Evolutionary conservation across 306 rosid genomes (phyloP).

Genomic region (Prinsepia uniflora): DNA sequence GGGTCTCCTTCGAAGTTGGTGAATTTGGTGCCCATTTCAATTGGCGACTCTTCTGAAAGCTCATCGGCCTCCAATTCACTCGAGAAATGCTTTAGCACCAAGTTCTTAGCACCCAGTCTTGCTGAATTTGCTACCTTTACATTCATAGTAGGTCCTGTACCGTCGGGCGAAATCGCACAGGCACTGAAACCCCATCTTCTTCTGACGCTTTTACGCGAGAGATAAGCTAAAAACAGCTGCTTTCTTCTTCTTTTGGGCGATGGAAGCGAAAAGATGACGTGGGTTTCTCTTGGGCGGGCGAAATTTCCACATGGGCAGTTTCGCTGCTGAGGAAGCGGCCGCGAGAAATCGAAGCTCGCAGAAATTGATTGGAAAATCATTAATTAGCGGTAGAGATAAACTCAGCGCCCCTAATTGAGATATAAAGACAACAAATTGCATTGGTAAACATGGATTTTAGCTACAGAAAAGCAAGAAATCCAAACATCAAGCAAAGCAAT

Average conservation of each 20-base stretch:
- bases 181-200: slow-evolving; percentile 37
- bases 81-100: slow-evolving; percentile 48
- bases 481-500: not conserved
- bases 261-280: slow-evolving; percentile 11
- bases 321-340: slow-evolving; percentile 10
- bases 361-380: slow-evolving; percentile 60
- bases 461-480: not conserved
- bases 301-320: slow-evolving; percentile 50
- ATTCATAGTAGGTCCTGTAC: slow-evolving; percentile 26
- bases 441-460: slow-evolving; percentile 33
- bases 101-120: slow-evolving; percentile 36
- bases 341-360: slow-evolving; percentile 45
- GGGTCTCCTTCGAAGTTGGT: slow-evolving; percentile 77
- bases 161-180: slow-evolving; percentile 42
- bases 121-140: slow-evolving; percentile 39
- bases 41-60: slow-evolving; percentile 31
- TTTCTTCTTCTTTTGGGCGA: slow-evolving; percentile 40
- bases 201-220: slow-evolving; percentile 30
- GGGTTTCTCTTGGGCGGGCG: slow-evolving; percentile 11
- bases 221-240: slow-evolving; percentile 23
- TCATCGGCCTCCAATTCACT: slow-evolving; percentile 41
- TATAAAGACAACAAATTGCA: slow-evolving; percentile 31
- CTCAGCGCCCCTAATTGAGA: slow-evolving; percentile 19
- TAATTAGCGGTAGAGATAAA: slow-evolving; percentile 22
- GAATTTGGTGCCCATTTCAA: slow-evolving; percentile 58